phyloP scores from a whole-genome alignment of 2,329 filamentous ascomycete genomes.

The Beauveria scarabaeidicola region DNA sequence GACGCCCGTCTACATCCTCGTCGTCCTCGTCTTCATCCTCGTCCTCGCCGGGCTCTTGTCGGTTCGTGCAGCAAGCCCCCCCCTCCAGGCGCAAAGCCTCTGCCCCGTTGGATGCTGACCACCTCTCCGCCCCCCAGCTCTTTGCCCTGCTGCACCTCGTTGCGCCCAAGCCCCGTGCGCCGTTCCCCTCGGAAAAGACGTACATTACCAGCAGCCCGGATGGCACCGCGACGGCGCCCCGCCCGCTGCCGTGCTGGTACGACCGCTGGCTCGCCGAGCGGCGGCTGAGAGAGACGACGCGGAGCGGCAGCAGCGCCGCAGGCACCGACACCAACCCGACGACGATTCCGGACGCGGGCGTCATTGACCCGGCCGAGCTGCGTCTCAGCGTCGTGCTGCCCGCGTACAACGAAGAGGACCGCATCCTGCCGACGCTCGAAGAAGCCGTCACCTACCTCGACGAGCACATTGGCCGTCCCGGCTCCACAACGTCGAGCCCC shows the following conservation, averaged over 20 bases:
- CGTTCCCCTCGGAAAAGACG: slow-evolving; percentile 70
- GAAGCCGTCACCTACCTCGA: slow-evolving; percentile 87
- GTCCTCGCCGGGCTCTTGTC: slow-evolving; percentile 26
- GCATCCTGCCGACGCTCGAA: slow-evolving; percentile 75
- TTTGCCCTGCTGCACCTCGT: slow-evolving; percentile 63
- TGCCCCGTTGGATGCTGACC: not conserved
- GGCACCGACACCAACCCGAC: not conserved
- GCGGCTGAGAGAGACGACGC: slow-evolving; percentile 38
- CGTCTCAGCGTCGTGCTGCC: slow-evolving; percentile 88
- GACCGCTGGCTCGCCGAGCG: slow-evolving; percentile 62
- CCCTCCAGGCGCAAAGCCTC: not conserved
- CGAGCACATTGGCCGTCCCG: slow-evolving; percentile 54
- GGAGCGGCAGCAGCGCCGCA: slow-evolving; percentile 14
- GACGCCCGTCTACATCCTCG: slow-evolving; percentile 31
- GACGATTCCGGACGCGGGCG: slow-evolving; percentile 39
- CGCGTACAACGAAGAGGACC: slow-evolving; percentile 87
- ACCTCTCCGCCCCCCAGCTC: slow-evolving; percentile 28
- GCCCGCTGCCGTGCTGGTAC: slow-evolving; percentile 76
- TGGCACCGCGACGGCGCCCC: slow-evolving; percentile 25
- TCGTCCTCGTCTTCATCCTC: slow-evolving; percentile 27
- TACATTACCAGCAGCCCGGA: slow-evolving; percentile 68
- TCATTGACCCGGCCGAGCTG: slow-evolving; percentile 68
- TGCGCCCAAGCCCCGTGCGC: slow-evolving; percentile 70
- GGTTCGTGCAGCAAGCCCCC: slow-evolving; percentile 22
- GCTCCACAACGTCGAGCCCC: slow-evolving; percentile 17